Percentiles rank a stretch among this genome's conserved stretches.
Evolutionary conservation across 306 rosid species (phyloP).

Genomic region (Sindora glabra): DNA sequence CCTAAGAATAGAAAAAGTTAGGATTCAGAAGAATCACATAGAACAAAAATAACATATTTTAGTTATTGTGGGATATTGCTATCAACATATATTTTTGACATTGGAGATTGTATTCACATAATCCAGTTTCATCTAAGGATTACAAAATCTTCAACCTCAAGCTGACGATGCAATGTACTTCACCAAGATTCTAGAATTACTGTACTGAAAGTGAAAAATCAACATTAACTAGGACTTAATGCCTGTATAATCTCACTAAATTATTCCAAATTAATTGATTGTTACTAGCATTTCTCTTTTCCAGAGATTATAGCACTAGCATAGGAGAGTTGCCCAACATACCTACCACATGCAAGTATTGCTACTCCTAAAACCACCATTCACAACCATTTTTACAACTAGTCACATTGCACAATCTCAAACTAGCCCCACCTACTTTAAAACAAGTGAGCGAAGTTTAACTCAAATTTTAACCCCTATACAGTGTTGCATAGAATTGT

Average conservation of each 20-base stretch:
- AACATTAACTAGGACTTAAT: not conserved
- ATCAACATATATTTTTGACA: not conserved
- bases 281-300: too few relatives aligned
- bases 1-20: constrained; percentile 36
- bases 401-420: too few relatives aligned
- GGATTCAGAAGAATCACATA: not conserved
- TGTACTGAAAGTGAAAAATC: not conserved
- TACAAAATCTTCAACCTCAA: not conserved
- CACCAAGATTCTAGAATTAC: not conserved
- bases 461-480: too few relatives aligned
- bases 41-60: not conserved
- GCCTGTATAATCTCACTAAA: not conserved
- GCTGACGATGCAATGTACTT: not conserved
- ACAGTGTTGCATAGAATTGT: too few relatives aligned
- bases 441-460: too few relatives aligned
- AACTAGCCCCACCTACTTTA: too few relatives aligned
- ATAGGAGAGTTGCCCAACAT: too few relatives aligned
- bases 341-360: too few relatives aligned
- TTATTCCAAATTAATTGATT: not conserved
- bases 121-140: not conserved
- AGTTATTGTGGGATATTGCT: not conserved
- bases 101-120: constrained; percentile 1
- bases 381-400: too few relatives aligned
- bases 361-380: too few relatives aligned
- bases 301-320: too few relatives aligned